Percentiles rank a stretch among this genome's conserved stretches.
These are phyloP conservation scores for Apiotrichum gracile DNA, from an alignment of 1,284 basidiomycete genomes.

Conservation along the genomic window DNA sequence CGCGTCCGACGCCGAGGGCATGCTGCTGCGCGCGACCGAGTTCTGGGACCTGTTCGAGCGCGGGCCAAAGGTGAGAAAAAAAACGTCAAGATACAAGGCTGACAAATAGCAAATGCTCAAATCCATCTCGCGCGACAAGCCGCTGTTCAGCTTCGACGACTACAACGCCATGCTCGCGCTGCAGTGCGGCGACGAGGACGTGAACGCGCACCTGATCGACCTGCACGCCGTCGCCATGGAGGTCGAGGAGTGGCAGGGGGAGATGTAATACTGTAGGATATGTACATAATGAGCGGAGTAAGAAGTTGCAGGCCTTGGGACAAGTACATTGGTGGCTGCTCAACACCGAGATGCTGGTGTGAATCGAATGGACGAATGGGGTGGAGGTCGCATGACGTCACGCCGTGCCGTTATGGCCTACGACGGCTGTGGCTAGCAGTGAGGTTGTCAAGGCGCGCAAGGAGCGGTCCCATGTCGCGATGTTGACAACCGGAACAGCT, in stretches of 20 bases:
- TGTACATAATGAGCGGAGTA: no score
- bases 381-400: no score
- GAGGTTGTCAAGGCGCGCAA: no score
- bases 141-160: conserved; percentile 75
- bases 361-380: no score
- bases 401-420: no score
- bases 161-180: conserved; percentile 83
- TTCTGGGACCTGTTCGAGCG: conserved; percentile 75
- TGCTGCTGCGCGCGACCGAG: conserved; percentile 67
- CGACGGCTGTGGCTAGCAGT: no score
- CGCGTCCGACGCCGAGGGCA: conserved; percentile 52
- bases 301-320: no score
- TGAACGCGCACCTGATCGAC: conserved; percentile 47
- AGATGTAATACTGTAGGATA: no score
- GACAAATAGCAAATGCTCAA: conserved; percentile 56
- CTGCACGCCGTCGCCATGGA: conserved; percentile 43
- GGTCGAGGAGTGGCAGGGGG: conserved; percentile 12
- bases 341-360: no score
- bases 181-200: conserved; percentile 68
- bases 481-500: no score
- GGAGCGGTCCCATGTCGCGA: no score
- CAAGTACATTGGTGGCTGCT: no score
- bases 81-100: neutral
- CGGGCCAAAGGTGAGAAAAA: conserved; percentile 55
- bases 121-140: conserved; percentile 54